Evolutionary conservation across 352 stramenopile species (phyloP).

Genomic region (Phytophthora colocasiae): DNA sequence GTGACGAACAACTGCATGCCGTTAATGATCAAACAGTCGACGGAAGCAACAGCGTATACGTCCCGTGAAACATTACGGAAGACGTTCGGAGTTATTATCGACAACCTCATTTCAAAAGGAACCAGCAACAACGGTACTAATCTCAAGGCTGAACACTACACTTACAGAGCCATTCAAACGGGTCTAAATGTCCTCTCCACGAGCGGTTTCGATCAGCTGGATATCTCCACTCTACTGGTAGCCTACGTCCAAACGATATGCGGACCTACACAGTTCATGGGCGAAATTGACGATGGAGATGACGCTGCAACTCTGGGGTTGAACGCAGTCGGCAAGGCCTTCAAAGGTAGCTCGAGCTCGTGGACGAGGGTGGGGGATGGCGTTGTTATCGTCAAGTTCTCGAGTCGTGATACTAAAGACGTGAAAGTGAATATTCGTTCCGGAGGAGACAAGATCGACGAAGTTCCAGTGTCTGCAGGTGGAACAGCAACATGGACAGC

Average conservation of each 20-base stretch:
- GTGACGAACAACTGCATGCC: constrained; percentile 37
- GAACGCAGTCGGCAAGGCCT: constrained; percentile 41
- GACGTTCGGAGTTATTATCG: constrained; percentile 29
- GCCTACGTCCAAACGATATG: constrained; percentile 61
- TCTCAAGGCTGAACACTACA: constrained; percentile 38
- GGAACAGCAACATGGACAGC: constrained; percentile 37
- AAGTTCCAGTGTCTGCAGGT: constrained; percentile 39
- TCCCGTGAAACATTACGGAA: constrained; percentile 44
- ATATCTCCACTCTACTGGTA: constrained; percentile 40
- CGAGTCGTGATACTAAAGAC: constrained; percentile 31
- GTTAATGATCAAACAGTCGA: constrained; percentile 18
- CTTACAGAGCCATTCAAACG: constrained; percentile 40
- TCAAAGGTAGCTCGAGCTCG: constrained; percentile 40
- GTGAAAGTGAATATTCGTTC: constrained; percentile 49
- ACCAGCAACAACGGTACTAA: constrained; percentile 36
- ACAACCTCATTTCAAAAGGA: constrained; percentile 45
- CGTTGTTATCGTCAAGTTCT: constrained; percentile 24
- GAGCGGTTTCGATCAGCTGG: constrained; percentile 43
- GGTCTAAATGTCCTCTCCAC: constrained; percentile 44
- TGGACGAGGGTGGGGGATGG: constrained; percentile 33
- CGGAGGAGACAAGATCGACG: constrained; percentile 32
- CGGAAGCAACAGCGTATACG: constrained; percentile 5
- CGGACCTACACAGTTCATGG: constrained; percentile 43
- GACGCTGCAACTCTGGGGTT: constrained; percentile 44
- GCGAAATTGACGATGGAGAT: constrained; percentile 21